Base-by-base conservation (phyloP, 2,329 filamentous ascomycete species). In the Arthrobotrys pseudoclavata region DNA sequence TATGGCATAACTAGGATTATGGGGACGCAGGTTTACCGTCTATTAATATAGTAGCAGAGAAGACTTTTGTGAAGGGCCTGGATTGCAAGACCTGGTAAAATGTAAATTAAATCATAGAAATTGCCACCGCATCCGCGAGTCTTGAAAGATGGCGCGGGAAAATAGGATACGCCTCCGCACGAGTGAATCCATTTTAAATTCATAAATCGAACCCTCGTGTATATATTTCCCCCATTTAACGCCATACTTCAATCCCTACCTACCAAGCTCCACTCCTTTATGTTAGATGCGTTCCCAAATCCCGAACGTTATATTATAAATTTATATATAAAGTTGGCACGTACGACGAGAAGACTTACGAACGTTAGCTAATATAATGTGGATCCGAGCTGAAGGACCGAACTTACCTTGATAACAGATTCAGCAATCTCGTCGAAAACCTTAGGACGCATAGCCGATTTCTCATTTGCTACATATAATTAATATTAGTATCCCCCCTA, bases 341-440 rank as follows among this genome's bases (percentile, higher is more conserved):
- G 5, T 60, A 77, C 74, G n/a, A 71, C 64, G 13, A 71, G n/a
- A 10, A 63, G 37, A 62, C 74, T 77, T 4, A 18, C 37, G 26
- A 10, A 18, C 1, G 26, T 71, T 63, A 64, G 57, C 13, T 12
- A 55, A 20, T 52, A 18, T 45, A 13, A 13, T 62, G 26, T 18
- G 22, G 7, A 37, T 18, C 18, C 13, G 6, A 10, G 50, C 15
- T 63, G 24, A 34, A 31, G 20, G 13, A 48, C 10, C 9, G 22
- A 29, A n/a, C 45, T 18, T 70, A 76, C 72, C 72, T 64, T 53
- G 67, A 26, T 2, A 68, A 18, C 7, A 77, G 5, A 57, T 77
- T 77, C 12, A 71, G 10, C 22, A 31, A 18, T 34, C 74, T 77
- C 26, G 52, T 12, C 3, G 29, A 22, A 26, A 62, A 68, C 20